Evolutionary conservation across 306 rosid species (phyloP), one percentile per base, ranked within the genome.

Genomic region (Gynostemma pentaphyllum): DNA sequence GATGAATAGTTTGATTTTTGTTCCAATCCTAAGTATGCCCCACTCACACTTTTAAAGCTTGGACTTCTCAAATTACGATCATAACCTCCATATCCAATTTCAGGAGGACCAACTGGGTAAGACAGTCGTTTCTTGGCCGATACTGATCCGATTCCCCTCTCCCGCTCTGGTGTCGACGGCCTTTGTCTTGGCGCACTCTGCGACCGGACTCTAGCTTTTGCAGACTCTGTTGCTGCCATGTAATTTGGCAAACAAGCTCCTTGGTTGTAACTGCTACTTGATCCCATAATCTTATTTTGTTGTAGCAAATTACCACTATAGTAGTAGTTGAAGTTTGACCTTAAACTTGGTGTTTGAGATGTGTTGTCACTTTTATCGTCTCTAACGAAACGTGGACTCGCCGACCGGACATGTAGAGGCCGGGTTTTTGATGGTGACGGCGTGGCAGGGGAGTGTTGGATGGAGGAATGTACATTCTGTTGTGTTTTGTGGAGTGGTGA

Each of bases 161-260:
- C 98, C 69, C 85, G 79, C 81, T 91, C 98, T 1, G 95, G 98
- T 0, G 98, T 91, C 0, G 78, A 74, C 0, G 96, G 88, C 77
- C 98, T 84, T 74, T 91, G 98, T 75, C 95, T 76, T 0, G 98
- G 98, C 0, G 98, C 96, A 15, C 98, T 91, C 52, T 85, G 96
- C 1, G 98, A 88, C 12, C 98, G 82, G 5, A 84, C 72, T 5
- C 98, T 78, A 7, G 96, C 96, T 76, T 88, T 88, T 1, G 96
- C 98, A 29, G 96, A 91, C 83, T 85, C 96, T 0, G 98, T 91
- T n/a, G 96, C 96, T 0, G 96, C 96, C 98, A 91, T 91, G 82
- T 91, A 91, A 73, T 91, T 85, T 55, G 98, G 98, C 80, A 91
- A 69, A 27, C 60, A 52, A 5, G 15, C 24, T 2, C 60, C 61